Percentiles rank a stretch among this genome's conserved stretches.
Evolutionary conservation across 306 rosid species (phyloP).

Genomic region (Vicia sativa): DNA sequence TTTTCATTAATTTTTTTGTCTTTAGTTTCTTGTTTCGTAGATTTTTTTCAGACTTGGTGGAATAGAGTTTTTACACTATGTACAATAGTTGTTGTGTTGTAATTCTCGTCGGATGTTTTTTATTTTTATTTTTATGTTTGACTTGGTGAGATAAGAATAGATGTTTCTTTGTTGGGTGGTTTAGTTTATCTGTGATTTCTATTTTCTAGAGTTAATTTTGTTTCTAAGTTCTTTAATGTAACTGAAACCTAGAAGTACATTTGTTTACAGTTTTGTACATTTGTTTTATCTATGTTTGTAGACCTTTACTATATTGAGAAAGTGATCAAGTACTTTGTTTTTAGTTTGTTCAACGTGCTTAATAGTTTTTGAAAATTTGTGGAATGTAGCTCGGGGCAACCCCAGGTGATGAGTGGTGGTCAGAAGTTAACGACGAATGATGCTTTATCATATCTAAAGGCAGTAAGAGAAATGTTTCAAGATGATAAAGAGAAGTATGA

Average conservation of each 20-base stretch:
- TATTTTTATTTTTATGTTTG: constrained; percentile 29
- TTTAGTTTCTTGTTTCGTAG: constrained; percentile 25
- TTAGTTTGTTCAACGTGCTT: constrained; percentile 17
- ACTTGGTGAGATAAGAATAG: constrained; percentile 32
- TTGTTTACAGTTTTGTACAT: background rate
- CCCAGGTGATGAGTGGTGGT: constrained; percentile 61
- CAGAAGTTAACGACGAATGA: constrained; percentile 57
- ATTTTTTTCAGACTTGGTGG: constrained; percentile 36
- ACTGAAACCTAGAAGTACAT: background rate
- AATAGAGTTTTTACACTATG: background rate
- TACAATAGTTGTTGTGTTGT: constrained; percentile 2
- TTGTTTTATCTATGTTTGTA: constrained; percentile 1
- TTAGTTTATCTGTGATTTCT: constrained; percentile 4
- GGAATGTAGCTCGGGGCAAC: constrained; percentile 66
- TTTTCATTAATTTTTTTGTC: background rate
- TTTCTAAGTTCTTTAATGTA: constrained; percentile 1
- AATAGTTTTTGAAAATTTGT: constrained; percentile 26
- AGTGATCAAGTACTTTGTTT: constrained; percentile 18
- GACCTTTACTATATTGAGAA: background rate
- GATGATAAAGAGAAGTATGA: constrained; percentile 66
- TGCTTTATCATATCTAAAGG: constrained; percentile 63
- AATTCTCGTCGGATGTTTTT: background rate
- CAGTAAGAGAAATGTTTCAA: constrained; percentile 68
- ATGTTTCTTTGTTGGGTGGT: constrained; percentile 27
- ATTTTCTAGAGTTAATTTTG: too few relatives aligned